A percentile compares a stretch with the other conserved stretches of the same genome.
phyloP scores from a whole-genome alignment of 192 early-diverging fungal genomes.

The Coemansia sp. region DNA sequence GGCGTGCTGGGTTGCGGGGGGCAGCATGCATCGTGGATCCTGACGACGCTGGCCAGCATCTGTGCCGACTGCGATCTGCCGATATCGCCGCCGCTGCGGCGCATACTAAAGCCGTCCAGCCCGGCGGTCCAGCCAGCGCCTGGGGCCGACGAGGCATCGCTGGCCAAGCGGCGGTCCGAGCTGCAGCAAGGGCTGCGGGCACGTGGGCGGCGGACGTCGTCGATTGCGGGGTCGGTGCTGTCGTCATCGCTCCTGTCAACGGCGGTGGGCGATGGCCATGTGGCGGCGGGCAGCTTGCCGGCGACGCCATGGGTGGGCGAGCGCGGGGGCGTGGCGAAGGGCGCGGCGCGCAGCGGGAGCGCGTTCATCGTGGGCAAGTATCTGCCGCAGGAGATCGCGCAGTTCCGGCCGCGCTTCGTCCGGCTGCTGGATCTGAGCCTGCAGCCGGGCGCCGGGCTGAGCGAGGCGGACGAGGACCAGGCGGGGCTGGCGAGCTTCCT shows the following conservation, averaged over 20 bases:
- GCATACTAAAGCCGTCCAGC: background rate
- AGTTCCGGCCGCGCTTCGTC: conserved; percentile 31
- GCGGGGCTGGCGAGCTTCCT: conserved; percentile 12
- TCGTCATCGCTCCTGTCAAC: conserved; percentile 18
- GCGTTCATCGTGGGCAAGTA: conserved; percentile 41
- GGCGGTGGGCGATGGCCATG: background rate
- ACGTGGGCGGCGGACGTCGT: conserved; percentile 33
- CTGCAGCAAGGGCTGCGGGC: conserved; percentile 10
- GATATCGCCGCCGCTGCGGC: conserved; percentile 11
- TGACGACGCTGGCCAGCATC: conserved; percentile 38
- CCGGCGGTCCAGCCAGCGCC: background rate
- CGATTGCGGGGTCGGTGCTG: conserved; percentile 39
- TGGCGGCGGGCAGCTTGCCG: conserved; percentile 3
- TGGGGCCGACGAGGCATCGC: background rate
- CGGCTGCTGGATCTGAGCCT: conserved; percentile 29
- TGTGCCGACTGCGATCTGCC: conserved; percentile 42
- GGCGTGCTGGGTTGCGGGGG: background rate
- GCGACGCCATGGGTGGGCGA: conserved; percentile 4
- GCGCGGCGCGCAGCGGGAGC: conserved; percentile 8
- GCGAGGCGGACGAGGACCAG: conserved; percentile 29
- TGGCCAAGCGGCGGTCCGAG: conserved; percentile 11
- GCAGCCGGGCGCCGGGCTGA: conserved; percentile 7
- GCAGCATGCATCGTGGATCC: conserved; percentile 31
- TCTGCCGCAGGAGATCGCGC: conserved; percentile 35
- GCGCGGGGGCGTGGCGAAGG: background rate